These are phyloP conservation scores for Ballota nigra DNA, from an alignment of 257 asterid species.

Conservation along the genomic window DNA sequence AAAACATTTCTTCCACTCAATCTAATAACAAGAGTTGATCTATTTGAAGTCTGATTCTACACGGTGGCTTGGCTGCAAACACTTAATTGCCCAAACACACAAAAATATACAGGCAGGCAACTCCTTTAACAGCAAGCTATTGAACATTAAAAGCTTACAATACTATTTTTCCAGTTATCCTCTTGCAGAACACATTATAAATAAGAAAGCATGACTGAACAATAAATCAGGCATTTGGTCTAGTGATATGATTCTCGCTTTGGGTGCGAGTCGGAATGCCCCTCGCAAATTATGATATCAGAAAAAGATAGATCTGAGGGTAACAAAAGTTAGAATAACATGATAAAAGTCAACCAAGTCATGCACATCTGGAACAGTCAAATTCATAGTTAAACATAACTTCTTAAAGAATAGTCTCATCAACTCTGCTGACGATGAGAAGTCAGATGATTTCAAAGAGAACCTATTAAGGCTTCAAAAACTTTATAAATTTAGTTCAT, in stretches of 20 bases:
- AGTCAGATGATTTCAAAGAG: no score
- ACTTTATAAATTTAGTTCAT: no score
- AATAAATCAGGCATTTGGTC: constrained; percentile 68
- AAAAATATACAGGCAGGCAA: not conserved
- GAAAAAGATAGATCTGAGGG: not conserved
- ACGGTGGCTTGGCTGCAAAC: not conserved
- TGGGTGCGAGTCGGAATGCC: constrained; percentile 81
- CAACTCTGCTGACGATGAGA: no score
- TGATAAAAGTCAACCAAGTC: not conserved
- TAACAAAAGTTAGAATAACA: not conserved
- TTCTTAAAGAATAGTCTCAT: no score
- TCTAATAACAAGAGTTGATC: not conserved
- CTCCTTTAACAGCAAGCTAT: not conserved
- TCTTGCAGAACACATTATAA: not conserved
- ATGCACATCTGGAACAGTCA: not conserved
- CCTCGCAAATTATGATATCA: not conserved
- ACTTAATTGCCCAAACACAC: not conserved
- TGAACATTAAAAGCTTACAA: not conserved
- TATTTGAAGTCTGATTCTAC: not conserved
- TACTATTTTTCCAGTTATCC: no score
- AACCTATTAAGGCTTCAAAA: no score
- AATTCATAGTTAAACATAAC: not conserved
- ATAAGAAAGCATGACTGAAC: not conserved
- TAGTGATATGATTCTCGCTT: constrained; percentile 97
- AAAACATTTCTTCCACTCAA: no score